phyloP scores from a whole-genome alignment of 768 basidiomycete species.

The Cyathus striatus region DNA sequence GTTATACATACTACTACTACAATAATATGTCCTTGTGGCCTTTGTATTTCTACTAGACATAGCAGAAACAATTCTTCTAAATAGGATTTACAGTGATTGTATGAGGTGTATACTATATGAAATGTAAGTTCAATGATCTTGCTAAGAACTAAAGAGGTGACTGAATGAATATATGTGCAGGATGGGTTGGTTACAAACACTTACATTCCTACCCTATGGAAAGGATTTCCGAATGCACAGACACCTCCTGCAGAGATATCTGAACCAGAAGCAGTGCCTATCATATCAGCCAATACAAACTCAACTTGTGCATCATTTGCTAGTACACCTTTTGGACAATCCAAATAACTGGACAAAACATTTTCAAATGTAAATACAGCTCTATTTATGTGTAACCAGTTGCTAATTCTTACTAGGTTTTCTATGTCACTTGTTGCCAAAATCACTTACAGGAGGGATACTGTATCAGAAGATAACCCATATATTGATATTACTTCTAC shows the following conservation, averaged over 20 bases:
- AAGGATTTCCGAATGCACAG: neutral
- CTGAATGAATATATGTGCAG: neutral
- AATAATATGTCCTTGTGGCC: neutral
- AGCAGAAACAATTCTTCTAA: neutral
- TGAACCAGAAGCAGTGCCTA: neutral
- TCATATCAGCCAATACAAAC: neutral
- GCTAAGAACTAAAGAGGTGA: neutral
- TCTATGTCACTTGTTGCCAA: neutral
- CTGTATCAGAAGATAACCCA: constrained; percentile 1
- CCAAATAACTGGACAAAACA: constrained; percentile 7
- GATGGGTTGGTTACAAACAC: neutral
- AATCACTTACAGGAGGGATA: constrained; percentile 4
- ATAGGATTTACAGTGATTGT: constrained; percentile 1
- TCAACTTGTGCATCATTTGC: neutral
- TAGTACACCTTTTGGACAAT: neutral
- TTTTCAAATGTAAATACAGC: constrained; percentile 21
- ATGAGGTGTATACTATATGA: neutral
- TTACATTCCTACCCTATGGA: neutral
- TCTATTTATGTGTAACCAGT: constrained; percentile 1
- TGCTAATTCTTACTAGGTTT: constrained; percentile 1
- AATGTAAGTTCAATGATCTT: neutral
- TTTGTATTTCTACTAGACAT: neutral
- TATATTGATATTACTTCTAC: constrained; percentile 6
- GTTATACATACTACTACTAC: neutral
- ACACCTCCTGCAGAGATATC: neutral